Percentiles rank a stretch among this genome's conserved stretches.
Conservation (phyloP, 305 asterid genomes). For the Plantago coronopus region DNA sequence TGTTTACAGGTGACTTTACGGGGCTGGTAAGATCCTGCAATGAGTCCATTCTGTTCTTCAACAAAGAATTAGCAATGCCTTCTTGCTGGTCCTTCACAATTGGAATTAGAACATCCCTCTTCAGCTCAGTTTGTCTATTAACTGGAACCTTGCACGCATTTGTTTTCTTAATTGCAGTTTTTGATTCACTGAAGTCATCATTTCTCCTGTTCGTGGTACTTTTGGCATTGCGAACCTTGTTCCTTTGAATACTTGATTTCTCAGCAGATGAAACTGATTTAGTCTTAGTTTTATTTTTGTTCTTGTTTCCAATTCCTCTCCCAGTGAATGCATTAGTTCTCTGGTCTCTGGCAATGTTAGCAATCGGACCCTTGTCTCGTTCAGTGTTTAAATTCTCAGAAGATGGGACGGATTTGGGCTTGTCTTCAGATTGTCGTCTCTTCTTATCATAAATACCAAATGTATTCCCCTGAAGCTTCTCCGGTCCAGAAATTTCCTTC, state of each 20-base stretch:
- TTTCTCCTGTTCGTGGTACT: slow-evolving; percentile 36
- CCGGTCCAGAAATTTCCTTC: slow-evolving; percentile 35
- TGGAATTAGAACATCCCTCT: slow-evolving; percentile 29
- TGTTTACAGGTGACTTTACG: slow-evolving; percentile 27
- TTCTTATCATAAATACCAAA: slow-evolving; percentile 31
- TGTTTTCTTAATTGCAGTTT: slow-evolving; percentile 32
- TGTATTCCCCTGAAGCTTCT: slow-evolving; percentile 28
- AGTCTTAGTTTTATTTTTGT: too few relatives aligned
- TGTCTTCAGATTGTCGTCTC: slow-evolving; percentile 35
- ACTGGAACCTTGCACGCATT: slow-evolving; percentile 27
- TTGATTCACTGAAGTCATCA: slow-evolving; percentile 33
- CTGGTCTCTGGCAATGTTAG: slow-evolving; percentile 32
- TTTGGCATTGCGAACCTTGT: slow-evolving; percentile 31
- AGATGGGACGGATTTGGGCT: slow-evolving; percentile 32
- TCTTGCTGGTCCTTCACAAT: slow-evolving; percentile 37
- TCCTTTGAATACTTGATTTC: slow-evolving; percentile 32
- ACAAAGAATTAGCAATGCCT: slow-evolving; percentile 31
- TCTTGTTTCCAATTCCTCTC: too few relatives aligned
- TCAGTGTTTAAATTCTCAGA: slow-evolving; percentile 7
- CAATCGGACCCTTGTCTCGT: slow-evolving; percentile 11
- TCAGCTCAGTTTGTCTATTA: slow-evolving; percentile 36
- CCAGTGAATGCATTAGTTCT: neutral
- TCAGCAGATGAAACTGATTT: too few relatives aligned
- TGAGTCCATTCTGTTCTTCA: slow-evolving; percentile 32
- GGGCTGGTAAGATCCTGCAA: slow-evolving; percentile 33